phyloP scores from a whole-genome alignment of 2,329 filamentous ascomycete genomes.

The Penicillium sp. region DNA sequence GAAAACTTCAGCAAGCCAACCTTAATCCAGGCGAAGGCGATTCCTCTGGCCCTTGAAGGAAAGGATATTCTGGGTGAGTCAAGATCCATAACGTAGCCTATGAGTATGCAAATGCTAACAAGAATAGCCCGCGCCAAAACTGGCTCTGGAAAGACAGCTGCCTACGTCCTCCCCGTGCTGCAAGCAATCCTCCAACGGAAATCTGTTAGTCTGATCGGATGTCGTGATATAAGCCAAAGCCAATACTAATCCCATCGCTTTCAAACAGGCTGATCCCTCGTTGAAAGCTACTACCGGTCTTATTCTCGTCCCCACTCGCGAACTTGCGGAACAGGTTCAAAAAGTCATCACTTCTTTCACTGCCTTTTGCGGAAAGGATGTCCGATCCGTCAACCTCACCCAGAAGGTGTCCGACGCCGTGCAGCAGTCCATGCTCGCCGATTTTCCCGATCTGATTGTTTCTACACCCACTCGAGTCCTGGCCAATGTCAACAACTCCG shows the following conservation, averaged over 20 bases:
- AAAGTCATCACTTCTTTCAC: conserved; percentile 76
- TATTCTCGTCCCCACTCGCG: conserved; percentile 89
- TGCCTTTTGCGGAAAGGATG: conserved; percentile 79
- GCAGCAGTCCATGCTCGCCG: conserved; percentile 80
- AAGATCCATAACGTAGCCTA: too few species aligned
- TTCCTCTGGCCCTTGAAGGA: conserved; percentile 83
- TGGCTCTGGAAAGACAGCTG: conserved; percentile 96
- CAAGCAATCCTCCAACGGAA: conserved; percentile 82
- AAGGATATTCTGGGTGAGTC: conserved; percentile 73
- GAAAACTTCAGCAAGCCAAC: conserved; percentile 85
- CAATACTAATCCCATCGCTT: conserved; percentile 5
- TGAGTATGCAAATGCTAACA: conserved; percentile 20
- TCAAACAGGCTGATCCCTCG: conserved; percentile 37
- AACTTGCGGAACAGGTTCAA: conserved; percentile 88
- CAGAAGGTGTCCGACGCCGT: conserved; percentile 89
- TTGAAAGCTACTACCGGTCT: conserved; percentile 67
- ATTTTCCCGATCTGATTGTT: conserved; percentile 84
- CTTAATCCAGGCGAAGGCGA: conserved; percentile 82
- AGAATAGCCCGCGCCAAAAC: conserved; percentile 79
- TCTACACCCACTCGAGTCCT: conserved; percentile 86
- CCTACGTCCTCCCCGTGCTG: conserved; percentile 87
- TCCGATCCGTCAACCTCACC: conserved; percentile 81
- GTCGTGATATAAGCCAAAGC: background rate
- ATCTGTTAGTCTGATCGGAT: conserved; percentile 48
- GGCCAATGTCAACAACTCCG: conserved; percentile 72